Evolutionary conservation across 129 eudicot species (phyloP).

Genomic region (Sambucus nigra): DNA sequence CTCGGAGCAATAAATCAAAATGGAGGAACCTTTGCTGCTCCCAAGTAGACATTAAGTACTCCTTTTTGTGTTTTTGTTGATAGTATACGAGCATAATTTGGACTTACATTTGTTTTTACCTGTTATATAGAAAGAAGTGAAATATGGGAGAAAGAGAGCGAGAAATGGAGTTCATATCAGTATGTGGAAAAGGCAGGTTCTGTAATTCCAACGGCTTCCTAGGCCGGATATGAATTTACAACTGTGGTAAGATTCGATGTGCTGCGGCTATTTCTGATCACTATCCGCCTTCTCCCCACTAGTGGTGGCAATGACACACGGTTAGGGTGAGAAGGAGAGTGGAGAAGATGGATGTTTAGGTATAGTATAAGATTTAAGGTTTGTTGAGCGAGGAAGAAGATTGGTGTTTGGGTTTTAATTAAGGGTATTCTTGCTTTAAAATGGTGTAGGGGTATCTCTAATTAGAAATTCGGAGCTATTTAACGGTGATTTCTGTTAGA

Average conservation of each 20-base stretch:
- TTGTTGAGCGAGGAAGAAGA: no score
- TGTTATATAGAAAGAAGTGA: constrained; percentile 5
- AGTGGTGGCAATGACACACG: no score
- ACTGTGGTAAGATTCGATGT: constrained; percentile 77
- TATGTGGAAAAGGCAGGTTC: constrained; percentile 64
- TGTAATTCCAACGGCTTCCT: constrained; percentile 41
- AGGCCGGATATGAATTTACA: constrained; percentile 50
- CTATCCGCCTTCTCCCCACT: constrained; percentile 81
- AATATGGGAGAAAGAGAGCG: constrained; percentile 31
- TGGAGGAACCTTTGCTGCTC: constrained; percentile 65
- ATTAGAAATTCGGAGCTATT: no score
- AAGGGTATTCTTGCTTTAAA: no score
- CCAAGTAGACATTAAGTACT: constrained; percentile 29
- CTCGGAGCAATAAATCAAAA: constrained; percentile 15
- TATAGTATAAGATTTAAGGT: no score
- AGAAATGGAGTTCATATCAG: constrained; percentile 61
- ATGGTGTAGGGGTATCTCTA: no score
- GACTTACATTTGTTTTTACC: background rate
- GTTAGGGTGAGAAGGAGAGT: no score
- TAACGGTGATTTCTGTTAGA: no score
- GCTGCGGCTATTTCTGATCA: constrained; percentile 48
- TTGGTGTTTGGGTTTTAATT: no score
- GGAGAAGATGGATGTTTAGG: no score
- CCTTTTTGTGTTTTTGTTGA: no score
- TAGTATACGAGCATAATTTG: no score